phyloP scores from a whole-genome alignment of 768 basidiomycete genomes.

The Sistotremastrum suecicum region DNA sequence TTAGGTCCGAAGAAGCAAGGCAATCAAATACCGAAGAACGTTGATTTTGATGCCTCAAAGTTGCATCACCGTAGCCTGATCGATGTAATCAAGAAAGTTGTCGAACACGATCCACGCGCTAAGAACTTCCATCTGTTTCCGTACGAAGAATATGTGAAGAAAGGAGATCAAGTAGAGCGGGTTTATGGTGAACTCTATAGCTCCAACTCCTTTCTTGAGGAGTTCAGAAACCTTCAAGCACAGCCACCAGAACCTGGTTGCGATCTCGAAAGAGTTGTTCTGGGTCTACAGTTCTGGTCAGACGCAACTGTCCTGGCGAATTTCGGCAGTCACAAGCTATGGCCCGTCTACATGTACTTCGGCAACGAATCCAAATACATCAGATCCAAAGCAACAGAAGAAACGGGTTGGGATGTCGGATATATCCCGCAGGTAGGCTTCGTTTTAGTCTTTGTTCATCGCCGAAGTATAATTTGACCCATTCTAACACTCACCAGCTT shows the following conservation, averaged over 20 bases:
- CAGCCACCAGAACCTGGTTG: conserved; percentile 3
- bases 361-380: conserved; percentile 13
- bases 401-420: conserved; percentile 11
- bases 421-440: conserved; percentile 11
- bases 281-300: conserved; percentile 12
- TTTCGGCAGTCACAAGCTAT: conserved; percentile 6
- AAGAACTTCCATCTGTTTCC: too few relatives aligned
- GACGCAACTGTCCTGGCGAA: conserved; percentile 13
- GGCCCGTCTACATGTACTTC: conserved; percentile 14
- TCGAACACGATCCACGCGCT: too few relatives aligned
- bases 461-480: too few relatives aligned
- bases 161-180: too few relatives aligned
- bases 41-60: too few relatives aligned
- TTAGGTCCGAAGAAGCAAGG: too few relatives aligned
- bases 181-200: conserved; percentile 15
- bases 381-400: not conserved
- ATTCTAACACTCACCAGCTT: too few relatives aligned
- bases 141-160: too few relatives aligned
- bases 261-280: conserved; percentile 7
- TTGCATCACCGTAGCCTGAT: too few relatives aligned
- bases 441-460: too few relatives aligned
- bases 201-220: conserved; percentile 11
- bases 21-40: too few relatives aligned
- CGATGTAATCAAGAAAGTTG: too few relatives aligned
- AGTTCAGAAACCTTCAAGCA: conserved; percentile 10